phyloP scores from a whole-genome alignment of 208 protist genomes.

The Zelonia costaricensis region DNA sequence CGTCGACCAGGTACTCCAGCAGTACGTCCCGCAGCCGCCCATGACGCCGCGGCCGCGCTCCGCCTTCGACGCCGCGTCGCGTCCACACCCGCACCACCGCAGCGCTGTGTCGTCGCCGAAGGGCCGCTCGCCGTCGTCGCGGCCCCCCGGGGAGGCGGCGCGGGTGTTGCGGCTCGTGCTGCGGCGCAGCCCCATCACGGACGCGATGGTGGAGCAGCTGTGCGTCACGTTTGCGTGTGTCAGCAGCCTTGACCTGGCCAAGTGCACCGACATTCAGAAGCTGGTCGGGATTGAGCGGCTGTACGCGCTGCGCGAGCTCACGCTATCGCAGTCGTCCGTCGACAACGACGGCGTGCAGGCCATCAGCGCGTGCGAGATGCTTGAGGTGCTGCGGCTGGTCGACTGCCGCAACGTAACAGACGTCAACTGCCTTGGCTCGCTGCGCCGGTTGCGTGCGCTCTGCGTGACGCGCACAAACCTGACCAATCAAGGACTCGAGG shows the following conservation, averaged over 20 bases:
- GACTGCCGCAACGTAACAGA: constrained; percentile 60
- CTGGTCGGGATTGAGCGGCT: constrained; percentile 37
- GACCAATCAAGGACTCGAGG: constrained; percentile 54
- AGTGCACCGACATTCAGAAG: constrained; percentile 42
- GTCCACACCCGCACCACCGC: not conserved
- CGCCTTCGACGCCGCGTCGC: not conserved
- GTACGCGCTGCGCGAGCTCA: constrained; percentile 29
- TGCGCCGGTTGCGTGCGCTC: constrained; percentile 43
- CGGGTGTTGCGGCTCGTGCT: constrained; percentile 17
- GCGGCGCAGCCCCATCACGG: constrained; percentile 19
- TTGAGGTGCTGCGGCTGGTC: constrained; percentile 50
- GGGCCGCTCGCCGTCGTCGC: not conserved
- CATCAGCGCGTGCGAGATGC: constrained; percentile 33
- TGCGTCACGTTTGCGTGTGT: constrained; percentile 16
- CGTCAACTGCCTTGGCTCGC: constrained; percentile 40
- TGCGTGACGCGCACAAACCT: constrained; percentile 59
- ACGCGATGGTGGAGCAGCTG: constrained; percentile 15
- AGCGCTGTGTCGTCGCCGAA: not conserved
- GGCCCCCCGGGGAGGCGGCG: not conserved
- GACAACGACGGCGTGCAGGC: constrained; percentile 42
- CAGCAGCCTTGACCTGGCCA: constrained; percentile 46
- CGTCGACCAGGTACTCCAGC: constrained; percentile 15
- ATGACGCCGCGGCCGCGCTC: constrained; percentile 12
- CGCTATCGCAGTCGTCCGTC: constrained; percentile 33
- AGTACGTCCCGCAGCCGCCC: constrained; percentile 28